Conservation (phyloP, 768 basidiomycete genomes). For the Xanthoconium stramineum region DNA sequence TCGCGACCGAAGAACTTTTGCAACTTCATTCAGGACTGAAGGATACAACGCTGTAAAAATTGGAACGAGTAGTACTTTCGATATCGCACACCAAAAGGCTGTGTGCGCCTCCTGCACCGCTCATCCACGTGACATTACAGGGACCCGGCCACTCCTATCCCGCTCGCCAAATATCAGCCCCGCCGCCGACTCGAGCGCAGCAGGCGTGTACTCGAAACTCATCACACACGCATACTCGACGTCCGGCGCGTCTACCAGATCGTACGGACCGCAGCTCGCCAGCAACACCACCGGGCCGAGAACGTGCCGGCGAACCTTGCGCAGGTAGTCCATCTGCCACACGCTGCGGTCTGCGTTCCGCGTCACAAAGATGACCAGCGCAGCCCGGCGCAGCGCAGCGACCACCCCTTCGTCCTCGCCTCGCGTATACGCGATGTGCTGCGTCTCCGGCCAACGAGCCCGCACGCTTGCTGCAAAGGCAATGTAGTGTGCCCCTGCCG, state of each 20-base stretch:
- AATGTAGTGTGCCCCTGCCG: slow-evolving; percentile 53
- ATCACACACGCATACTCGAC: slow-evolving; percentile 39
- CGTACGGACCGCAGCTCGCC: slow-evolving; percentile 67
- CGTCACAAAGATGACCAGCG: slow-evolving; percentile 46
- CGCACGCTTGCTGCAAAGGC: slow-evolving; percentile 43
- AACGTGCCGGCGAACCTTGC: slow-evolving; percentile 23
- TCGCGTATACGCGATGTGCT: slow-evolving; percentile 48
- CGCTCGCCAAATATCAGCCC: slow-evolving; percentile 41
- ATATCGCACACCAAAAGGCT: slow-evolving; percentile 20
- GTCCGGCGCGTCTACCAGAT: slow-evolving; percentile 36
- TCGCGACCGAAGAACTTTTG: slow-evolving; percentile 53
- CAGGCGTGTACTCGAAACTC: slow-evolving; percentile 57
- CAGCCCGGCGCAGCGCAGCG: not conserved
- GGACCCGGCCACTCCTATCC: slow-evolving; percentile 6
- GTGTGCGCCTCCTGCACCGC: slow-evolving; percentile 11
- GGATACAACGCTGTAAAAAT: too few species aligned
- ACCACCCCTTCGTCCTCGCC: slow-evolving; percentile 4
- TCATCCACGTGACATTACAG: slow-evolving; percentile 21
- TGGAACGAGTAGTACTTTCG: not conserved
- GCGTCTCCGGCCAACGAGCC: slow-evolving; percentile 27
- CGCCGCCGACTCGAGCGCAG: slow-evolving; percentile 46
- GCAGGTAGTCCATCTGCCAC: slow-evolving; percentile 52
- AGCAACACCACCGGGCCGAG: slow-evolving; percentile 43
- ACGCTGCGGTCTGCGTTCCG: slow-evolving; percentile 50
- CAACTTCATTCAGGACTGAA: slow-evolving; percentile 42